Evolutionary conservation across 441 rosid species (phyloP).

Genomic region (Erysimum cheiri): DNA sequence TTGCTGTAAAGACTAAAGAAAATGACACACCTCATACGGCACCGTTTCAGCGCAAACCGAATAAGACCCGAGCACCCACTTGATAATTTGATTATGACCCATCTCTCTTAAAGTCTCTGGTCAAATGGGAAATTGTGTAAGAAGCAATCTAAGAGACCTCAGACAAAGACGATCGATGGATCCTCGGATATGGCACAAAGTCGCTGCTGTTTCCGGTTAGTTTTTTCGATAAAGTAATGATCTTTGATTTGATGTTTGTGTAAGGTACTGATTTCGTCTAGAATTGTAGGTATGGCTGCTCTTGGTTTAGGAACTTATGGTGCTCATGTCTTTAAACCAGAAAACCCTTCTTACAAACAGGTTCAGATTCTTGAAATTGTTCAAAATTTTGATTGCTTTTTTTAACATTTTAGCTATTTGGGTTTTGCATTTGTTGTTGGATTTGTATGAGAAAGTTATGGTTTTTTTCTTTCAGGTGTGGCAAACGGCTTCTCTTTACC

Average conservation of each 20-base stretch:
- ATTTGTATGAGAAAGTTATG: background rate
- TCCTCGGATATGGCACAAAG: slow-evolving; percentile 80
- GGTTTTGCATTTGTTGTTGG: background rate
- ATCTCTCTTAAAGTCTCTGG: slow-evolving; percentile 10
- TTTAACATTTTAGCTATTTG: background rate
- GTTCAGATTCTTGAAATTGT: slow-evolving; percentile 42
- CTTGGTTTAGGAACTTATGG: slow-evolving; percentile 93
- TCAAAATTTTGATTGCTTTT: background rate
- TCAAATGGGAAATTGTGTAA: slow-evolving; percentile 36
- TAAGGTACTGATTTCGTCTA: slow-evolving; percentile 14
- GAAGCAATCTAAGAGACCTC: slow-evolving; percentile 31
- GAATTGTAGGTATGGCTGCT: slow-evolving; percentile 69
- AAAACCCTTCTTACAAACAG: slow-evolving; percentile 81
- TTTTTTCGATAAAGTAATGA: background rate
- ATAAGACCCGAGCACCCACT: slow-evolving; percentile 31
- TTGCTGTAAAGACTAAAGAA: slow-evolving; percentile 8
- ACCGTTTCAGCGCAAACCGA: slow-evolving; percentile 19
- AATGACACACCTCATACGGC: background rate
- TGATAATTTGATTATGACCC: slow-evolving; percentile 16
- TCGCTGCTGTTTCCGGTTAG: slow-evolving; percentile 77
- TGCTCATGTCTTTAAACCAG: slow-evolving; percentile 80
- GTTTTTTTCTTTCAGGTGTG: slow-evolving; percentile 60
- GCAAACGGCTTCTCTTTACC: slow-evolving; percentile 94
- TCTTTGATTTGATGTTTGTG: slow-evolving; percentile 6
- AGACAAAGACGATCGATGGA: slow-evolving; percentile 54